These are phyloP conservation scores for Hanseniaspora pseudoguilliermondii DNA, from an alignment of 805 yeast species.

Conservation along the genomic window DNA sequence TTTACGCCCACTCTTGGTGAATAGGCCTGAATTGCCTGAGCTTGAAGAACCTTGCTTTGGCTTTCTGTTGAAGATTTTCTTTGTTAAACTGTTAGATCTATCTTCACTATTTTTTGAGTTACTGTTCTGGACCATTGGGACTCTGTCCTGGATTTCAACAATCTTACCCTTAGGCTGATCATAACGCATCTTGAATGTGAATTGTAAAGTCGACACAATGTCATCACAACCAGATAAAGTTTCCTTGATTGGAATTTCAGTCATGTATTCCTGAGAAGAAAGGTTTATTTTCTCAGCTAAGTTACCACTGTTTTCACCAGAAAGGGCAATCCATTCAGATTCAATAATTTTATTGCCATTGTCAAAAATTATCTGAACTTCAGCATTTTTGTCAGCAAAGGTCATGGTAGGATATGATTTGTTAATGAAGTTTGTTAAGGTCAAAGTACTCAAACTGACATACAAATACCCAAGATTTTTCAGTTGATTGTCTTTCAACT, in stretches of 20 bases:
- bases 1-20: slow-evolving; percentile 25
- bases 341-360: slow-evolving; percentile 71
- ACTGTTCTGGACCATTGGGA: slow-evolving; percentile 35
- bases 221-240: not conserved
- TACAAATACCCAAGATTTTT: slow-evolving; percentile 2
- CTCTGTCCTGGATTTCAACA: slow-evolving; percentile 49
- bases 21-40: not conserved
- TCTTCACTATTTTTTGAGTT: slow-evolving; percentile 27
- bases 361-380: slow-evolving; percentile 30
- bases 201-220: slow-evolving; percentile 43
- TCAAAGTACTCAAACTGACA: not conserved
- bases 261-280: slow-evolving; percentile 60
- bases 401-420: not conserved
- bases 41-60: not conserved
- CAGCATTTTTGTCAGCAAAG: not conserved
- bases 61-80: not conserved
- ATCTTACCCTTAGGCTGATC: slow-evolving; percentile 34
- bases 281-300: slow-evolving; percentile 27
- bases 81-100: slow-evolving; percentile 9
- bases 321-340: slow-evolving; percentile 38
- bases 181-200: slow-evolving; percentile 61
- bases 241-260: slow-evolving; percentile 39
- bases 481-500: not conserved
- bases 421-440: slow-evolving; percentile 4
- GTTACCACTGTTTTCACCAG: slow-evolving; percentile 20